These are phyloP conservation scores for Paratinospora sagittata DNA, from an alignment of 164 flowering plant species.

Conservation along the genomic window DNA sequence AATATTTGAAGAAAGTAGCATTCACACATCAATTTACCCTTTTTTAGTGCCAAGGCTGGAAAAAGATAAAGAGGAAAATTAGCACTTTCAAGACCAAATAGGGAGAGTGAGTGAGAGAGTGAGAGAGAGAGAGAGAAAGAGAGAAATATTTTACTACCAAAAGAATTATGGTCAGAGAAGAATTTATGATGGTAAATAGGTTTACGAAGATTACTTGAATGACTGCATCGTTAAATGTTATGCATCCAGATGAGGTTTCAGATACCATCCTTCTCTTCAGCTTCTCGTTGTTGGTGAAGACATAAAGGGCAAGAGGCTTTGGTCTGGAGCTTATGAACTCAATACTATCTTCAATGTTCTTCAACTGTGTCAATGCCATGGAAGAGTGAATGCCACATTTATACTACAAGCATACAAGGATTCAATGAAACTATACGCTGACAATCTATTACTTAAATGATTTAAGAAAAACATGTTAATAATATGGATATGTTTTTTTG, in stretches of 20 bases:
- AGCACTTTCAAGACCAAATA: too few species aligned
- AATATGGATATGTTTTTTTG: neutral
- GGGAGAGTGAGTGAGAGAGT: too few species aligned
- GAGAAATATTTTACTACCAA: neutral
- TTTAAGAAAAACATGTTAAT: neutral
- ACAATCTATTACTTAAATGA: neutral
- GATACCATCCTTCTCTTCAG: slow-evolving; percentile 45
- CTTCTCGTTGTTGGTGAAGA: slow-evolving; percentile 54
- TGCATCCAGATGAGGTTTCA: slow-evolving; percentile 78
- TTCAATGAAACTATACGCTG: neutral
- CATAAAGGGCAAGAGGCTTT: slow-evolving; percentile 69
- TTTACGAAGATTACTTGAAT: slow-evolving; percentile 46
- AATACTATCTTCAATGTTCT: slow-evolving; percentile 73
- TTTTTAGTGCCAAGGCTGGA: too few species aligned
- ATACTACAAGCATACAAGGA: neutral
- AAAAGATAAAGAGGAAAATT: too few species aligned
- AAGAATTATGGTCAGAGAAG: neutral
- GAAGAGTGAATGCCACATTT: too few species aligned
- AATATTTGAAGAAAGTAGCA: too few species aligned
- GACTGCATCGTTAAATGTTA: slow-evolving; percentile 63
- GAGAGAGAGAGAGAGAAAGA: too few species aligned
- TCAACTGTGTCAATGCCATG: slow-evolving; percentile 43
- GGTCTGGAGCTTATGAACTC: slow-evolving; percentile 71
- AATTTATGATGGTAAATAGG: neutral
- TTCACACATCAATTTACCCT: too few species aligned